Conservation (phyloP, 2,329 filamentous ascomycete species). For the Aspergillus cejpii region DNA sequence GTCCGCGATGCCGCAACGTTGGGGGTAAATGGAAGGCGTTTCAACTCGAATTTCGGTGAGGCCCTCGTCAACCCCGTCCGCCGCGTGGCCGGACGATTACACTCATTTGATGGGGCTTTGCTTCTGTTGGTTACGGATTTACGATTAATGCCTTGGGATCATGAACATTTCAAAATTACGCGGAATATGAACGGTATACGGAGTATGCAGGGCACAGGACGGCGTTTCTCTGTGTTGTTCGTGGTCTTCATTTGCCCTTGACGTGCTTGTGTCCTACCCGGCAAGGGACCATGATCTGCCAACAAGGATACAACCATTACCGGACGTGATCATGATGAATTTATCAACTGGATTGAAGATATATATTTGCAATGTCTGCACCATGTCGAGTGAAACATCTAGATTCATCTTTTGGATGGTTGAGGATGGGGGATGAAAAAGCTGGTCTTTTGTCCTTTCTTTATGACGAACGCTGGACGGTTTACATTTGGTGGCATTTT, state of each 20-base stretch:
- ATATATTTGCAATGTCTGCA: no score
- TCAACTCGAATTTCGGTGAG: slow-evolving; percentile 43
- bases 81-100: not conserved
- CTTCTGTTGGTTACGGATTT: not conserved
- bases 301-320: no score
- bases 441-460: not conserved
- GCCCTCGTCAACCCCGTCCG: not conserved
- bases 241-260: not conserved
- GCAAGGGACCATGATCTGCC: no score
- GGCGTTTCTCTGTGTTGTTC: not conserved
- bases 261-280: no score
- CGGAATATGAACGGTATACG: not conserved
- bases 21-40: slow-evolving; percentile 46
- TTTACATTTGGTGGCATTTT: not conserved
- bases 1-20: slow-evolving; percentile 42
- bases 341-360: no score
- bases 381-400: no score
- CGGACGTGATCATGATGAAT: no score
- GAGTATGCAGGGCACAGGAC: not conserved
- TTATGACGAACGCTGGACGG: not conserved
- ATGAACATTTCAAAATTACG: not conserved
- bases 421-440: not conserved
- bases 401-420: not conserved
- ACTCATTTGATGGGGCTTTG: not conserved
- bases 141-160: not conserved